Percentiles rank a stretch among this genome's conserved stretches.
Conservation (phyloP, 305 asterid genomes). For the Caryopteris hybrid region DNA sequence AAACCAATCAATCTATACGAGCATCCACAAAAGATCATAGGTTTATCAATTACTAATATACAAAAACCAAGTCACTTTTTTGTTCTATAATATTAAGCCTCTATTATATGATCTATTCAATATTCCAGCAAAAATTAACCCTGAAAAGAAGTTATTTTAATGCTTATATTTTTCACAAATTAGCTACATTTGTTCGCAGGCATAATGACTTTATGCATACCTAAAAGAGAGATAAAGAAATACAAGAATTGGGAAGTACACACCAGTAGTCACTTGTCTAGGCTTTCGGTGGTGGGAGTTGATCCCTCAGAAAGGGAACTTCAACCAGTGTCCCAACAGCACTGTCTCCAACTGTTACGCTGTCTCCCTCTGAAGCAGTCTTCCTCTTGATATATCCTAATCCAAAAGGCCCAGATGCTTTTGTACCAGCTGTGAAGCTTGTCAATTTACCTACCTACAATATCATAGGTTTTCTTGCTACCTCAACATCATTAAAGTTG, state of each 20-base stretch:
- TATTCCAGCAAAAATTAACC: background rate
- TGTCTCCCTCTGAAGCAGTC: slow-evolving; percentile 67
- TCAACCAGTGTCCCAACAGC: slow-evolving; percentile 69
- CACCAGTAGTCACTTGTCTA: slow-evolving; percentile 18
- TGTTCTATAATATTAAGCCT: slow-evolving; percentile 3
- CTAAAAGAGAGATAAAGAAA: slow-evolving; percentile 8
- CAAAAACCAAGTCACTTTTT: background rate
- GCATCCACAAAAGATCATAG: background rate
- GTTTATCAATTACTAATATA: background rate
- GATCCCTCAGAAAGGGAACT: slow-evolving; percentile 77
- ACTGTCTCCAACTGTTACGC: slow-evolving; percentile 58
- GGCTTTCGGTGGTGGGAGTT: slow-evolving; percentile 40
- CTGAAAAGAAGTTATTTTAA: background rate
- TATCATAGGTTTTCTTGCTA: slow-evolving; percentile 2
- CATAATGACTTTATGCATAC: slow-evolving; percentile 7
- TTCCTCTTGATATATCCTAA: slow-evolving; percentile 84
- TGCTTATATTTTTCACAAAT: background rate
- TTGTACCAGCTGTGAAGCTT: slow-evolving; percentile 62
- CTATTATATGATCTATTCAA: background rate
- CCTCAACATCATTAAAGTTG: slow-evolving; percentile 11
- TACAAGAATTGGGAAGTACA: slow-evolving; percentile 4
- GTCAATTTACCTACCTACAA: slow-evolving; percentile 88
- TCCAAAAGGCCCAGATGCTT: slow-evolving; percentile 61
- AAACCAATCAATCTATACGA: background rate
- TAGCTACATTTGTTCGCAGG: slow-evolving; percentile 9